Percentiles rank a stretch among this genome's conserved stretches.
Evolutionary conservation across 2,329 filamentous ascomycete species (phyloP).

Genomic region (Uncinocarpus reesii): DNA sequence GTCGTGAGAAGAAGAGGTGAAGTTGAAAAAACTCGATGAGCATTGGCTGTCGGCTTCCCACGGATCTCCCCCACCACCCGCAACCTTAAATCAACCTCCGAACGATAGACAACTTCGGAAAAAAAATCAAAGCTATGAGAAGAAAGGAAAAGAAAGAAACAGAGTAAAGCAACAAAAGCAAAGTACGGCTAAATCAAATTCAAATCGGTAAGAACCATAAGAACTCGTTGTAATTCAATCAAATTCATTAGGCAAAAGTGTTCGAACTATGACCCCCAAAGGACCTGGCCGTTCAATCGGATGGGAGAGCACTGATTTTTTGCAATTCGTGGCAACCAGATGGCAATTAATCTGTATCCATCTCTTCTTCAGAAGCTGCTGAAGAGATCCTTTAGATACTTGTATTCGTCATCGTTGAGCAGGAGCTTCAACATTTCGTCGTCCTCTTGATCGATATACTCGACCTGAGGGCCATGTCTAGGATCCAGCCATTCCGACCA

Average conservation of each 20-base stretch:
- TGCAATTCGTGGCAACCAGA: too few relatives aligned
- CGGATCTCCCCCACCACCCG: background rate
- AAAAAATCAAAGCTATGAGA: background rate
- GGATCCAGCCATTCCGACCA: background rate
- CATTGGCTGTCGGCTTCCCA: background rate
- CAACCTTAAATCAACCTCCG: constrained; percentile 1
- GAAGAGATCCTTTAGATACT: background rate
- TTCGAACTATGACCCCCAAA: too few relatives aligned
- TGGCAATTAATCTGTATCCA: too few relatives aligned
- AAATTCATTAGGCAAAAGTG: too few relatives aligned
- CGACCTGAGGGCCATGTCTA: background rate
- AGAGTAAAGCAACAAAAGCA: background rate
- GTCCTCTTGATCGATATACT: background rate
- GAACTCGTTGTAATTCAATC: too few relatives aligned
- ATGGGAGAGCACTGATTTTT: too few relatives aligned
- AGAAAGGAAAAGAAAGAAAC: background rate
- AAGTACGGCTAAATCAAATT: too few relatives aligned
- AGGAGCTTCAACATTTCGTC: background rate
- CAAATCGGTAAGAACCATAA: too few relatives aligned
- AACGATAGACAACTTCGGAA: background rate
- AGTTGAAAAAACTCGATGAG: constrained; percentile 2
- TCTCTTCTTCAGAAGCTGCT: background rate
- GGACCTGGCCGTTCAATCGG: too few relatives aligned
- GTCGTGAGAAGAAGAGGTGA: constrained; percentile 4
- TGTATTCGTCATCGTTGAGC: background rate